These are phyloP conservation scores for Schizophyllum amplum DNA, from an alignment of 1,284 basidiomycete genomes.

Conservation along the genomic window DNA sequence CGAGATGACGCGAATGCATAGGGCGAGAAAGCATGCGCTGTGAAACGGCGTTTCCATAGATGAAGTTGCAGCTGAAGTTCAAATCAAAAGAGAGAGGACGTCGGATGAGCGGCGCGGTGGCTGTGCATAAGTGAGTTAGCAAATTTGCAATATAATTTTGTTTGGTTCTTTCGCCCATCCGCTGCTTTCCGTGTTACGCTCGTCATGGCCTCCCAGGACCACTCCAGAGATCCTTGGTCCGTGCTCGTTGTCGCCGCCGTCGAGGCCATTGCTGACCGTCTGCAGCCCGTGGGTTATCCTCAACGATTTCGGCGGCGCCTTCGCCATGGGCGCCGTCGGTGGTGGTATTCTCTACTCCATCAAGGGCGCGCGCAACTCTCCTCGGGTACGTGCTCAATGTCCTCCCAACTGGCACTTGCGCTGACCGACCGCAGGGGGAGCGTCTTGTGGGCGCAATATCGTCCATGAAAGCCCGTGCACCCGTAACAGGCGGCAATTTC, in stretches of 20 bases:
- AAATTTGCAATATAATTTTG: neutral
- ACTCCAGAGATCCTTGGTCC: constrained; percentile 88
- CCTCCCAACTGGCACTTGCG: neutral
- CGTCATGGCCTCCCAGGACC: constrained; percentile 78
- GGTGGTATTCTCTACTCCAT: constrained; percentile 99
- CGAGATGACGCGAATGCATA: too few species aligned
- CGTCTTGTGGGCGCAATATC: constrained; percentile 90
- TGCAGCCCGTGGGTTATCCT: constrained; percentile 95
- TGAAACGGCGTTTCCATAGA: neutral
- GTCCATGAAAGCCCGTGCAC: constrained; percentile 96
- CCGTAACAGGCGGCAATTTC: constrained; percentile 96
- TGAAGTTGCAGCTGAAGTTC: neutral
- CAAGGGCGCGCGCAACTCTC: constrained; percentile 96
- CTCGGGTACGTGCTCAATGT: constrained; percentile 56
- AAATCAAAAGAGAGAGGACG: neutral
- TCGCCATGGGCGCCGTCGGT: constrained; percentile 92
- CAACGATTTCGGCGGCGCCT: constrained; percentile 97
- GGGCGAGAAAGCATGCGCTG: too few species aligned
- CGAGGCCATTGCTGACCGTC: constrained; percentile 3
- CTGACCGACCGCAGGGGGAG: constrained; percentile 60
- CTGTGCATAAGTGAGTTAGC: neutral
- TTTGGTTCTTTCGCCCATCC: neutral
- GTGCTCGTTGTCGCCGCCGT: constrained; percentile 12
- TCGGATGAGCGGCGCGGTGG: neutral
- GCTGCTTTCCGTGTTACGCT: neutral